Percentiles rank a stretch among this genome's conserved stretches.
Conservation (phyloP, 495 filamentous ascomycete genomes). For the Ascodesmis nigricans region DNA sequence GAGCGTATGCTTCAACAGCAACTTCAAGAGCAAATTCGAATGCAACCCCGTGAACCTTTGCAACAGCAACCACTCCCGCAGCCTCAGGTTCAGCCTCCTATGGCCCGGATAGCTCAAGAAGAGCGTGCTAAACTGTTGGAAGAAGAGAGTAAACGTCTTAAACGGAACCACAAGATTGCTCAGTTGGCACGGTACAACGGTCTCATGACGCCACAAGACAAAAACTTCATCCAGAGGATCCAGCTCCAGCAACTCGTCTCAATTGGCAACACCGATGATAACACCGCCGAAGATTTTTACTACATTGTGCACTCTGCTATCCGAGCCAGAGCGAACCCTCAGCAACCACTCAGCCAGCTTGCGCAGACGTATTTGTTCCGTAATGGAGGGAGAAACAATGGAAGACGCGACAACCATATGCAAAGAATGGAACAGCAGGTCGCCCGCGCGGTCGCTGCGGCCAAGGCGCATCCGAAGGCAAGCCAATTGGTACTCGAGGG, state of each 20-base stretch:
- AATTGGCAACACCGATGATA: slow-evolving; percentile 23
- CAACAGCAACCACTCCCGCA: slow-evolving; percentile 54
- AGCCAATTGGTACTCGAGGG: slow-evolving; percentile 96
- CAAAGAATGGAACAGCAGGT: slow-evolving; percentile 99
- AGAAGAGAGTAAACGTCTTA: slow-evolving; percentile 85
- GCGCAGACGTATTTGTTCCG: slow-evolving; percentile 92
- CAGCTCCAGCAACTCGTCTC: slow-evolving; percentile 83
- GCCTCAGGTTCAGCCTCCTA: slow-evolving; percentile 48
- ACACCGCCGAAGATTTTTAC: slow-evolving; percentile 94
- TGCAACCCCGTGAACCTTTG: slow-evolving; percentile 22
- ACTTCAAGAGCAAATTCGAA: slow-evolving; percentile 18
- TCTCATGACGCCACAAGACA: slow-evolving; percentile 96
- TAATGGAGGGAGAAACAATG: slow-evolving; percentile 40
- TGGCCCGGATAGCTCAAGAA: slow-evolving; percentile 29
- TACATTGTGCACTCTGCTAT: slow-evolving; percentile 94
- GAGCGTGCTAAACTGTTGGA: slow-evolving; percentile 54
- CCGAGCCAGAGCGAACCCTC: slow-evolving; percentile 66
- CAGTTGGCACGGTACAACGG: slow-evolving; percentile 85
- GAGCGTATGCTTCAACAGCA: slow-evolving; percentile 24
- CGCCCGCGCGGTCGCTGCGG: slow-evolving; percentile 86
- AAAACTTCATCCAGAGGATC: slow-evolving; percentile 96
- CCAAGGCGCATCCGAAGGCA: slow-evolving; percentile 90
- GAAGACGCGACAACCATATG: slow-evolving; percentile 70
- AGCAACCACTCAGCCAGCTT: slow-evolving; percentile 82
- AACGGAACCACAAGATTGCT: slow-evolving; percentile 96